Evolutionary conservation across 345 rosid genomes (phyloP).

Genomic region (Clarkia xantiana): DNA sequence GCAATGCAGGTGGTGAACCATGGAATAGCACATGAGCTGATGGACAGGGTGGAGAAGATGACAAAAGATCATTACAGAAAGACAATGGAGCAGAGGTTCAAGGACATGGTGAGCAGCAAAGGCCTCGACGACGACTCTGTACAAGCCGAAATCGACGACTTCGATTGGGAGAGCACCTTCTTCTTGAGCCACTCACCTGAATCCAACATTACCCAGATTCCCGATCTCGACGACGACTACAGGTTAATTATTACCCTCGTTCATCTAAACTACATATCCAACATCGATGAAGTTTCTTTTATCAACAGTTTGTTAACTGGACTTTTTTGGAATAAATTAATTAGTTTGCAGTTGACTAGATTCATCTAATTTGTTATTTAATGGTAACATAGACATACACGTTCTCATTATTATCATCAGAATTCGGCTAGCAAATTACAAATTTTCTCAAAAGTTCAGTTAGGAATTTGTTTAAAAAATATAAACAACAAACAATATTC

Average conservation of each 20-base stretch:
- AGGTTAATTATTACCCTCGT: too few species aligned
- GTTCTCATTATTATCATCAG: not conserved
- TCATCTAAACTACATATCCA: not conserved
- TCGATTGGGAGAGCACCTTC: slow-evolving; percentile 94
- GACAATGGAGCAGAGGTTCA: slow-evolving; percentile 52
- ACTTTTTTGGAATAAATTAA: too few species aligned
- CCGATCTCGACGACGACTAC: slow-evolving; percentile 63
- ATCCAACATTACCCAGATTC: slow-evolving; percentile 46
- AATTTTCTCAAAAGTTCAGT: not conserved
- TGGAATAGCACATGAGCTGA: slow-evolving; percentile 46
- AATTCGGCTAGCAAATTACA: too few species aligned
- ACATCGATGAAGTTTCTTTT: too few species aligned
- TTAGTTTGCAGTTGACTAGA: too few species aligned
- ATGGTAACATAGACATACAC: not conserved
- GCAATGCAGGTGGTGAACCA: slow-evolving; percentile 50
- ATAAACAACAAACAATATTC: too few species aligned
- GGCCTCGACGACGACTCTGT: slow-evolving; percentile 52
- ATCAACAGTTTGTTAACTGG: too few species aligned
- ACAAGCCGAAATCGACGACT: slow-evolving; percentile 42
- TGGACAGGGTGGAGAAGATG: slow-evolving; percentile 59
- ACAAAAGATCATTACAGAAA: slow-evolving; percentile 56
- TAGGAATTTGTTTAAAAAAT: not conserved
- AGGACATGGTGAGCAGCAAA: slow-evolving; percentile 44
- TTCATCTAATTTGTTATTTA: too few species aligned
- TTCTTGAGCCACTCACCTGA: slow-evolving; percentile 53